Conservation (phyloP, 768 basidiomycete species). For the Suillus weaverae region DNA sequence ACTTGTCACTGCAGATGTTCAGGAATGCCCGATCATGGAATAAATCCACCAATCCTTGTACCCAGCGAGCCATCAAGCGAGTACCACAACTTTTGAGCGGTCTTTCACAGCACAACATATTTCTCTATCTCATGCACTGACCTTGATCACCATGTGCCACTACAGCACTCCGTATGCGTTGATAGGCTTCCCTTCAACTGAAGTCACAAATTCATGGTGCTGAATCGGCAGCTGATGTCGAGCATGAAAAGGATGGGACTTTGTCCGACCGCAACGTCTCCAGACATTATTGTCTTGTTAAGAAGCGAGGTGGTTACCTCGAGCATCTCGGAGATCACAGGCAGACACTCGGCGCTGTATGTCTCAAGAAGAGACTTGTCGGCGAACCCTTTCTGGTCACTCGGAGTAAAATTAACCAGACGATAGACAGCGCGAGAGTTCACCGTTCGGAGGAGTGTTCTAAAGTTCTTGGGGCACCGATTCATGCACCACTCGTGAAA, state of each 20-base stretch:
- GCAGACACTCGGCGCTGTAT: constrained; percentile 42
- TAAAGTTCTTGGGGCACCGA: neutral
- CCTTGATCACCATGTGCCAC: too few species aligned
- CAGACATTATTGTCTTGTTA: neutral
- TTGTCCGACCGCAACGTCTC: neutral
- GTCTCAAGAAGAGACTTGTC: constrained; percentile 35
- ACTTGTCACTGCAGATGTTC: neutral
- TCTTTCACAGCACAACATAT: neutral
- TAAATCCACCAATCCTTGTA: neutral
- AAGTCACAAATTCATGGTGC: constrained; percentile 19
- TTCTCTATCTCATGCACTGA: too few species aligned
- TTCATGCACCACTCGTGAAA: neutral
- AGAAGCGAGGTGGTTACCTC: constrained; percentile 26
- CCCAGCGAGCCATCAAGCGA: too few species aligned
- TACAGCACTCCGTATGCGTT: constrained; percentile 3
- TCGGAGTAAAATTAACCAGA: constrained; percentile 3
- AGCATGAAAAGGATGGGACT: constrained; percentile 11
- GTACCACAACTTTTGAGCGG: too few species aligned
- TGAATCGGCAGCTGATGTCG: constrained; percentile 29
- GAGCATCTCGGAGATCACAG: constrained; percentile 42
- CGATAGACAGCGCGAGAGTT: constrained; percentile 2
- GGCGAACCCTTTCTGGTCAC: constrained; percentile 28
- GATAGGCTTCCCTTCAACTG: constrained; percentile 4
- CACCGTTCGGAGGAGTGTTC: neutral
- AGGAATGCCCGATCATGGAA: neutral